Evolutionary conservation across 2,329 filamentous ascomycete genomes (phyloP), one percentile per base, ranked within the genome.

Genomic region (Myriosclerotinia curreyana): DNA sequence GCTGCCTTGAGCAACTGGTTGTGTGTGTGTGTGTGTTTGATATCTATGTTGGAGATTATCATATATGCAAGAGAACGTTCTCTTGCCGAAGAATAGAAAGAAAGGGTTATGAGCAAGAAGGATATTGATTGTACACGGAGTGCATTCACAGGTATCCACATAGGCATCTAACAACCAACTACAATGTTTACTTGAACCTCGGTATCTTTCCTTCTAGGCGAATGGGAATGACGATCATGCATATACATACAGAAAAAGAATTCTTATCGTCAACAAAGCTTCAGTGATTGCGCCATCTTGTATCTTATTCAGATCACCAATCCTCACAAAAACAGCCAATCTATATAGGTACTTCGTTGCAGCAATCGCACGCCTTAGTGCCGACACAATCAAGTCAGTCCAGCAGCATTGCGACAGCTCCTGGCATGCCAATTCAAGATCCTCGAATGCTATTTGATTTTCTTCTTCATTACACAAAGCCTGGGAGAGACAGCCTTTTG

Each of bases 381-480:
- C n/a, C 31, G n/a, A 34, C 44, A 22, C 42, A 59, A 15, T 48
- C 15, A 22, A 17, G 17, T 34, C 40, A 22, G 20, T 5, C 40
- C 6, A 20, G 42, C 31, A 59, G 36, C n/a, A 25, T 20, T 25
- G 31, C 54, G 20, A 34, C 42, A 17, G 28, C 42, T 48, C 15
- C 28, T 25, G 44, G 44, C n/a, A 48, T 48, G 22, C 31, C 55
- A 48, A 9, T 42, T 25, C 42, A 59, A 38, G 55, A 60, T 34
- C 42, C 42, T 8, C 34, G 44, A n/a, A 44, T 60, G 53, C 44
- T 40, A 9, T 56, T 64, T 12, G 11, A 59, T 20, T 64, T 64
- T 50, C 53, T 74, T 46, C 70, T 78, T 5, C 74, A 74, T 40
- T 77, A 74, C 48, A 67, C 79, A 14, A 51, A 34, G 28, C 54